Percentiles rank a stretch among this genome's conserved stretches.
These are phyloP conservation scores for Artemisia annua DNA, from an alignment of 129 eudicot species.

Conservation along the genomic window DNA sequence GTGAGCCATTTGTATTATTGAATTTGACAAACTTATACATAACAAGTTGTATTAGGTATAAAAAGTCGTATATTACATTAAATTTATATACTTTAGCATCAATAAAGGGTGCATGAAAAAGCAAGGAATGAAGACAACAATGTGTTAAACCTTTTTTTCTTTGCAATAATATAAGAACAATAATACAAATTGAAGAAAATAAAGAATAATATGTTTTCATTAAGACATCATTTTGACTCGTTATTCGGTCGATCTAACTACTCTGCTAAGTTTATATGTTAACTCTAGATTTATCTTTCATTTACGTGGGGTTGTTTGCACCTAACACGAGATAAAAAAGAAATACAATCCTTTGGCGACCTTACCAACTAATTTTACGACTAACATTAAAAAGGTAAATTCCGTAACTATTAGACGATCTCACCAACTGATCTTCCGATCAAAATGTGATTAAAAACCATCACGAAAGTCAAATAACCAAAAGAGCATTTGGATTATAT, in stretches of 20 bases:
- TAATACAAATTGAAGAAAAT: neutral
- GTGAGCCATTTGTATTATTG: constrained; percentile 21
- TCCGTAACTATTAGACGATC: no score
- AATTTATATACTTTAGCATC: neutral
- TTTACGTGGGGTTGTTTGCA: no score
- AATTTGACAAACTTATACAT: constrained; percentile 9
- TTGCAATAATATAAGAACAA: neutral
- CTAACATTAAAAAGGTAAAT: neutral
- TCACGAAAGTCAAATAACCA: no score
- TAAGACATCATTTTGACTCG: no score
- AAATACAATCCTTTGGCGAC: no score
- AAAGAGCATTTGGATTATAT: no score
- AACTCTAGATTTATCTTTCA: no score
- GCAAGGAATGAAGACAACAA: neutral
- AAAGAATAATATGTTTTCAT: no score
- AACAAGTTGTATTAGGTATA: constrained; percentile 23
- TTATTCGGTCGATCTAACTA: neutral
- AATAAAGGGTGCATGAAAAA: neutral
- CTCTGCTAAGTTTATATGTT: neutral
- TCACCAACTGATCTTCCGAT: no score
- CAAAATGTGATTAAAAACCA: no score
- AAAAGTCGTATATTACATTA: neutral
- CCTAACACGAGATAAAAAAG: no score
- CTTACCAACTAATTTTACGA: neutral
- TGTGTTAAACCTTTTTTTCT: neutral